Evolutionary conservation across 306 rosid species (phyloP), one percentile per base, ranked within the genome.

Genomic region (Cucurbita ficifolia): DNA sequence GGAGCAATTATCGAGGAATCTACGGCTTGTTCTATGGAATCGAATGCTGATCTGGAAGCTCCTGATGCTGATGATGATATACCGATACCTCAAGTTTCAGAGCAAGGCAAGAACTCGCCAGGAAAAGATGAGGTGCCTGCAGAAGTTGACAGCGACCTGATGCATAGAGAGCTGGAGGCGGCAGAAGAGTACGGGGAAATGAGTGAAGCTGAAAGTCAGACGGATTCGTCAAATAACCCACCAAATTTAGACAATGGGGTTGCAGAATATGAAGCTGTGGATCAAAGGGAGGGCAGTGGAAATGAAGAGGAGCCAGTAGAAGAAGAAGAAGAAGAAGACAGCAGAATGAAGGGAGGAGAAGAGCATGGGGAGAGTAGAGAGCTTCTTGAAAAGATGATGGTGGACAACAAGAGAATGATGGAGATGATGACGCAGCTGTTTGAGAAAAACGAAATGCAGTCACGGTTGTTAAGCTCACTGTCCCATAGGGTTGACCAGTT

Each of bases 331-430:
- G 55, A 52, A 13, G 21, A 12, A 18, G 49, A 18, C 21, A 18
- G 53, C 14, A 1, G 36, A 46, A 0, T 29, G 2, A 18, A 18
- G n/a, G 78, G 45, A 3, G 21, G 43, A 22, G 80, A 70, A 19
- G 78, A 51, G n/a, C 68, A 60, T 52, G 72, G 60, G 55, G 19
- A 33, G 65, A 76, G 53, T 17, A 78, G 40, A 39, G 80, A 74
- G 68, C 70, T 85, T 18, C 52, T 88, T 84, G 82, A 83, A 75
- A 85, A 72, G 80, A 81, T 92, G 89, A 29, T 81, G 75, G 77
- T 75, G 78, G 97, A 87, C 35, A 92, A 89, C 48, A 76, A 81
- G 79, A 89, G 50, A 76, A 84, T 88, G 88, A 84, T 84, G 86
- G 70, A 73, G 11, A 65, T 88, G 84, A 85, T 92, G 92, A 61